These are phyloP conservation scores for Colletotrichum tropicale DNA, from an alignment of 2,329 filamentous ascomycete genomes.

Conservation along the genomic window DNA sequence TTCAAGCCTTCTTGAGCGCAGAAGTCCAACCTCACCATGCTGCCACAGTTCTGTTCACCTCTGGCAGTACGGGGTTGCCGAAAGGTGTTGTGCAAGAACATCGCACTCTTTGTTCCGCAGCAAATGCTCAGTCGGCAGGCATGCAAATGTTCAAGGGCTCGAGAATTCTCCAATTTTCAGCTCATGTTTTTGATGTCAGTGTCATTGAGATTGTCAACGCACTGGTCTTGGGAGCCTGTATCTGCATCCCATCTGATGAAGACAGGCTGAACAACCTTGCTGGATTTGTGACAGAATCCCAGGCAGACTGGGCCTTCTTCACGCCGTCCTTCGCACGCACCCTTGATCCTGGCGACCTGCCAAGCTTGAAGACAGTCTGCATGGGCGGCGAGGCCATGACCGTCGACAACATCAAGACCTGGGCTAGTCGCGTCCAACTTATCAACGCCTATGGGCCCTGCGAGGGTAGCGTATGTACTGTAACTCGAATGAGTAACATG, in stretches of 20 bases:
- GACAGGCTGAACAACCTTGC: constrained; percentile 34
- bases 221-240: constrained; percentile 38
- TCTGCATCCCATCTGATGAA: constrained; percentile 41
- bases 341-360: background rate
- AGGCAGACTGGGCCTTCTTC: constrained; percentile 11
- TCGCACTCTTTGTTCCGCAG: constrained; percentile 25
- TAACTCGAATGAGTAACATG: background rate
- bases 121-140: background rate
- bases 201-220: constrained; percentile 41
- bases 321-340: constrained; percentile 11
- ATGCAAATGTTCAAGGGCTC: background rate
- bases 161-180: constrained; percentile 23
- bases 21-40: background rate
- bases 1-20: background rate
- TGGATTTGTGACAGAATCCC: background rate
- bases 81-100: constrained; percentile 51
- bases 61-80: constrained; percentile 56
- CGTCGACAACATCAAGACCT: background rate
- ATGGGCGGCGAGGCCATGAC: constrained; percentile 14
- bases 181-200: constrained; percentile 42
- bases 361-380: constrained; percentile 1
- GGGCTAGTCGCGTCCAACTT: background rate
- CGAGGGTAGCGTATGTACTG: constrained; percentile 14
- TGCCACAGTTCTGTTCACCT: constrained; percentile 53
- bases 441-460: constrained; percentile 12